These are phyloP conservation scores for Pestalotiopsis sp. DNA, from an alignment of 2,329 filamentous ascomycete genomes.

Conservation along the genomic window DNA sequence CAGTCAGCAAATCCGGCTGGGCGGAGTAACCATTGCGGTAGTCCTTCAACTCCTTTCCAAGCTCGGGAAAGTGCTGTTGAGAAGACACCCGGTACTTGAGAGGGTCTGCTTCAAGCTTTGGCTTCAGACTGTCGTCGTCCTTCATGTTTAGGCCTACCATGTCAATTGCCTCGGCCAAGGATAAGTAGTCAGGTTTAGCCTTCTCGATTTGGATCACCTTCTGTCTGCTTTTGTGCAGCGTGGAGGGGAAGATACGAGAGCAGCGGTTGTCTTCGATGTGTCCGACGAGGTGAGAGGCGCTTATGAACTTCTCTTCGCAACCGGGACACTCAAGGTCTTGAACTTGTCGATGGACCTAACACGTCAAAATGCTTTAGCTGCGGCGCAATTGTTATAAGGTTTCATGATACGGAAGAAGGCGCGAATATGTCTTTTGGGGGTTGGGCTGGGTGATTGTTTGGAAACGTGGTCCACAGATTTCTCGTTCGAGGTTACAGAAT, in stretches of 20 bases:
- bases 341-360: constrained; percentile 35
- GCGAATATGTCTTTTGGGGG: too few species aligned
- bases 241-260: constrained; percentile 31
- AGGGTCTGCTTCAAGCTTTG: not conserved
- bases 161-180: not conserved
- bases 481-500: too few species aligned
- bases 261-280: constrained; percentile 51
- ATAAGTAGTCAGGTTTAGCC: too few species aligned
- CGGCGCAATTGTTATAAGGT: too few species aligned
- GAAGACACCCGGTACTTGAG: constrained; percentile 6
- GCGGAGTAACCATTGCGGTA: constrained; percentile 23
- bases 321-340: constrained; percentile 51
- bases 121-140: not conserved
- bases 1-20: constrained; percentile 20
- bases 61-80: not conserved
- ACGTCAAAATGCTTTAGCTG: not conserved
- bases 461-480: too few species aligned
- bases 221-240: constrained; percentile 38
- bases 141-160: constrained; percentile 1
- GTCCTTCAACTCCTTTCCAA: constrained; percentile 19
- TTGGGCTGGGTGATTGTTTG: too few species aligned
- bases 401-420: too few species aligned
- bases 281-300: constrained; percentile 39
- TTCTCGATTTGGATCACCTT: constrained; percentile 28
- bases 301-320: constrained; percentile 41